phyloP scores from a whole-genome alignment of 306 rosid species.

The Fragaria nilgerrensis region DNA sequence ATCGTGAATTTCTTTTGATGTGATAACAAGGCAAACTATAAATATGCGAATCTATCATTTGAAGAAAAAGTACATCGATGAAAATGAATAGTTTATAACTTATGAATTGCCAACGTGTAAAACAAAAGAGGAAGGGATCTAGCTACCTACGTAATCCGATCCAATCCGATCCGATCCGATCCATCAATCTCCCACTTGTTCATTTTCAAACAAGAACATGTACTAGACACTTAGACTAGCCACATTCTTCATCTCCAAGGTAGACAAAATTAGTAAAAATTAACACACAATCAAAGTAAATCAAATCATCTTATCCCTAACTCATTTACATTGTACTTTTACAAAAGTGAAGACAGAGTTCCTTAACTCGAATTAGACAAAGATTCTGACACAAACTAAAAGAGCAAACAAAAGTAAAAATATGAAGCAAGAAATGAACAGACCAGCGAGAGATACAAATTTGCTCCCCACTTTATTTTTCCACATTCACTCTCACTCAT shows the following conservation, averaged over 20 bases:
- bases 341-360: background rate
- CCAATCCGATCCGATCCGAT: background rate
- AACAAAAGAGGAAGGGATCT: background rate
- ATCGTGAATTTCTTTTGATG: background rate
- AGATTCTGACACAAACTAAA: background rate
- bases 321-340: background rate
- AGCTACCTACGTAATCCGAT: background rate
- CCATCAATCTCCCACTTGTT: background rate
- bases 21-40: background rate
- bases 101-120: background rate
- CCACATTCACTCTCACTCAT: no score
- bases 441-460: no score
- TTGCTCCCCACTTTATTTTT: no score
- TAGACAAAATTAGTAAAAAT: background rate
- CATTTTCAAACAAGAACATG: background rate
- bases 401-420: background rate
- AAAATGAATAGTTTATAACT: background rate
- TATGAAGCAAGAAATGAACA: background rate
- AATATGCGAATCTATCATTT: background rate
- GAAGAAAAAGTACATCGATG: background rate
- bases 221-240: background rate
- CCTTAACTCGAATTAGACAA: background rate
- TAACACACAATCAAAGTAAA: background rate
- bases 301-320: background rate
- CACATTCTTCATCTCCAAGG: background rate